Conservation (phyloP, 495 filamentous ascomycete genomes). For the Halenospora varia region DNA sequence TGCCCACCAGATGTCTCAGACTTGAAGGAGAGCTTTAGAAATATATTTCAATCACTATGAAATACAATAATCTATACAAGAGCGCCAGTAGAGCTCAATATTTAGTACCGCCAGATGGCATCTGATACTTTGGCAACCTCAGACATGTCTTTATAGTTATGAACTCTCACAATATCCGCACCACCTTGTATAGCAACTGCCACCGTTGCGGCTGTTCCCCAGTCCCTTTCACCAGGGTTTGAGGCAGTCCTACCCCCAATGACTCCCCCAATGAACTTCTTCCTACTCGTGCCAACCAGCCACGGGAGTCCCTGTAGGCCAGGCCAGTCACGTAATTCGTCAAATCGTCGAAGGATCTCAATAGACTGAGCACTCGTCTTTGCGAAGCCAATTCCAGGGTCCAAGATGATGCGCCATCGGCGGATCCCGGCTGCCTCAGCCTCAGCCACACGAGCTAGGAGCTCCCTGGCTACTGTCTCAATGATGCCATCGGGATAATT, state of each 20-base stretch:
- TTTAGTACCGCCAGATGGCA: constrained; percentile 66
- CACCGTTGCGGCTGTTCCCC: constrained; percentile 88
- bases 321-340: constrained; percentile 54
- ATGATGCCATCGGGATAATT: constrained; percentile 74
- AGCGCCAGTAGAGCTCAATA: not conserved
- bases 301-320: constrained; percentile 75
- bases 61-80: too few species aligned
- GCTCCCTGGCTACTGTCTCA: constrained; percentile 62
- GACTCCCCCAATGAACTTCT: constrained; percentile 80
- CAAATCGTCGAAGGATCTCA: constrained; percentile 65
- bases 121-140: constrained; percentile 86
- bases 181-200: constrained; percentile 85
- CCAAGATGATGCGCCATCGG: constrained; percentile 91
- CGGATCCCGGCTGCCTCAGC: constrained; percentile 81
- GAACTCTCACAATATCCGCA: constrained; percentile 90
- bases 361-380: constrained; percentile 80
- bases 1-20: too few species aligned
- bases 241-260: constrained; percentile 76
- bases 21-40: too few species aligned
- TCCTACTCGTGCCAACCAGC: constrained; percentile 86
- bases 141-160: constrained; percentile 89
- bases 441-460: constrained; percentile 63
- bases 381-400: constrained; percentile 92
- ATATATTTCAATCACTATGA: too few species aligned
- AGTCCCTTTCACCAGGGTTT: constrained; percentile 55